These are phyloP conservation scores for Fusarium fujikuroi DNA, from an alignment of 2,329 filamentous ascomycete genomes.

Conservation along the genomic window DNA sequence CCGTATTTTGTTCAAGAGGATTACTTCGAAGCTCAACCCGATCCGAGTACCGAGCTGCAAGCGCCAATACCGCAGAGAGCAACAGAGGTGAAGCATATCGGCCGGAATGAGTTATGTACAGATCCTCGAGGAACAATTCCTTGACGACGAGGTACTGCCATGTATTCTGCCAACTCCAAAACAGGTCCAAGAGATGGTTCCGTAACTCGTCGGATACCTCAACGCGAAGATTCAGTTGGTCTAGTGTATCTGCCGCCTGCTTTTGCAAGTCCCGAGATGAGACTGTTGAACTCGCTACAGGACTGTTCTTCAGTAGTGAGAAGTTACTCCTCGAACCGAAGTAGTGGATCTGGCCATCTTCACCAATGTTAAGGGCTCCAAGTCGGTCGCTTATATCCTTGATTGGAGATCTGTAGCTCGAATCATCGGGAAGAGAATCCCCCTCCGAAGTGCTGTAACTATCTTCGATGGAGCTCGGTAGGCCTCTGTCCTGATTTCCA, in stretches of 20 bases:
- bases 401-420: background rate
- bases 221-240: background rate
- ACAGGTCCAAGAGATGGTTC: background rate
- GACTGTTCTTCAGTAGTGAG: background rate
- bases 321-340: background rate
- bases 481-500: fast-evolving
- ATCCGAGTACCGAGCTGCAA: background rate
- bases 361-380: background rate
- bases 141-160: background rate
- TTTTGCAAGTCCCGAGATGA: background rate
- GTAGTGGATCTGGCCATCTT: background rate
- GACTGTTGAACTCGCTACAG: background rate
- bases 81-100: background rate
- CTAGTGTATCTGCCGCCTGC: background rate
- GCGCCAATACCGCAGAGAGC: background rate
- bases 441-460: fast-evolving
- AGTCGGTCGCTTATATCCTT: background rate
- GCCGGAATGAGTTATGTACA: background rate
- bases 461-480: background rate
- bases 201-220: background rate
- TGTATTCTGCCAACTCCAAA: background rate
- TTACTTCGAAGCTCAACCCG: background rate
- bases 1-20: background rate
- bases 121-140: background rate
- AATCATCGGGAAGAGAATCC: background rate